Conservation (phyloP, 192 early-diverging fungal species). For the Spizellomyces sp. region DNA sequence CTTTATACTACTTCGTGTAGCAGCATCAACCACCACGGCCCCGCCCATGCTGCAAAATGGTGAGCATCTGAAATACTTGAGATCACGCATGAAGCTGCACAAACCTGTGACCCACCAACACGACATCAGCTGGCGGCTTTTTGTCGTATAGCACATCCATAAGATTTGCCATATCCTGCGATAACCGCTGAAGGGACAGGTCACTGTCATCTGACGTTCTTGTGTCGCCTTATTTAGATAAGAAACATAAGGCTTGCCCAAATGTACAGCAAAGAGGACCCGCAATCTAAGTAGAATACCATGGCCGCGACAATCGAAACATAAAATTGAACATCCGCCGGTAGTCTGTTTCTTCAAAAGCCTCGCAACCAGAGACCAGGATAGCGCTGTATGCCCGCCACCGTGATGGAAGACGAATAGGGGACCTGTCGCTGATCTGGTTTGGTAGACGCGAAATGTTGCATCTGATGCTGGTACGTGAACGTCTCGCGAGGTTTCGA, state of each 20-base stretch:
- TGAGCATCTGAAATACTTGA: background rate
- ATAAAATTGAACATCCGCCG: slow-evolving; percentile 6
- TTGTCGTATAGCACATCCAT: slow-evolving; percentile 13
- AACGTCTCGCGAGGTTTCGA: too few relatives aligned
- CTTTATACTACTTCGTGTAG: slow-evolving; percentile 8
- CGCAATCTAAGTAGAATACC: slow-evolving; percentile 6
- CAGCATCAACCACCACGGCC: slow-evolving; percentile 40
- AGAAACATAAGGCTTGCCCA: too few relatives aligned
- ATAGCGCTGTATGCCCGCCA: slow-evolving; percentile 43
- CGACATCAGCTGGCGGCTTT: slow-evolving; percentile 14
- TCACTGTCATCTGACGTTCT: slow-evolving; percentile 26
- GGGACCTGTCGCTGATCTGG: too few relatives aligned
- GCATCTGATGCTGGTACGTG: too few relatives aligned
- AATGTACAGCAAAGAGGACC: too few relatives aligned
- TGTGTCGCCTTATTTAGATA: slow-evolving; percentile 4
- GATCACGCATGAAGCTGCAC: background rate
- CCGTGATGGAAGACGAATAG: slow-evolving; percentile 50
- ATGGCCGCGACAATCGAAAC: slow-evolving; percentile 43
- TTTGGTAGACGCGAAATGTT: too few relatives aligned
- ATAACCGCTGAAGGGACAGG: slow-evolving; percentile 32
- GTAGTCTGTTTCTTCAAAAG: slow-evolving; percentile 5
- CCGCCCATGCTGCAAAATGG: slow-evolving; percentile 42
- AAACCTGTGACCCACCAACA: slow-evolving; percentile 50
- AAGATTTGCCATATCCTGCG: slow-evolving; percentile 34
- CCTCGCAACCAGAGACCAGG: slow-evolving; percentile 36